Conservation (phyloP, 768 basidiomycete species). For the Fomitopsis pulvina region DNA sequence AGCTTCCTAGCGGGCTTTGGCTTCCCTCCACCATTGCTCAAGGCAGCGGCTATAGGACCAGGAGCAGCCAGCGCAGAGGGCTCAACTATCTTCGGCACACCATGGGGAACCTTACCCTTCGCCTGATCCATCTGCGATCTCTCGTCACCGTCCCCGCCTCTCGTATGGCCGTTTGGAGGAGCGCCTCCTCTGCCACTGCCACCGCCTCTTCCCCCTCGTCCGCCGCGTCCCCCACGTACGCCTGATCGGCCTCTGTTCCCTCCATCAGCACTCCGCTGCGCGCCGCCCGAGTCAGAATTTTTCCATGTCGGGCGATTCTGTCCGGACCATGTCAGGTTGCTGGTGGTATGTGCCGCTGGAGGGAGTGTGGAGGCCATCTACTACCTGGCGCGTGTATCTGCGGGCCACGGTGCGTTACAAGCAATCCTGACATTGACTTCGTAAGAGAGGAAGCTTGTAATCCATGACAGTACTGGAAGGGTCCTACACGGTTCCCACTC, state of each 20-base stretch:
- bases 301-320: slow-evolving; percentile 14
- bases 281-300: slow-evolving; percentile 17
- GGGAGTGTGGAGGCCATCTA: slow-evolving; percentile 19
- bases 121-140: slow-evolving; percentile 14
- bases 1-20: slow-evolving; percentile 11
- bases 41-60: background rate
- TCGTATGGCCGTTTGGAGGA: slow-evolving; percentile 6
- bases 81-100: background rate
- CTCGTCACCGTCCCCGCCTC: background rate
- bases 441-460: background rate
- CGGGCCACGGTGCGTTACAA: slow-evolving; percentile 17
- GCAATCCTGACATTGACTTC: slow-evolving; percentile 1
- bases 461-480: background rate
- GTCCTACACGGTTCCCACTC: too few relatives aligned
- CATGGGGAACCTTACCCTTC: slow-evolving; percentile 12
- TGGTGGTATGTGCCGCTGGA: slow-evolving; percentile 13
- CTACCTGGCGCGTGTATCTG: slow-evolving; percentile 7
- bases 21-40: slow-evolving; percentile 7
- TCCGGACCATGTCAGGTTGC: slow-evolving; percentile 14
- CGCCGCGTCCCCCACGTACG: slow-evolving; percentile 25
- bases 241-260: slow-evolving; percentile 12
- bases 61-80: background rate
- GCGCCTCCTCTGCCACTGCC: slow-evolving; percentile 19
- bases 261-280: slow-evolving; percentile 13
- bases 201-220: slow-evolving; percentile 26